Evolutionary conservation across 75 land plant genomes (phyloP), one percentile per base, ranked within the genome.

Genomic region (Pinus albicaulis): DNA sequence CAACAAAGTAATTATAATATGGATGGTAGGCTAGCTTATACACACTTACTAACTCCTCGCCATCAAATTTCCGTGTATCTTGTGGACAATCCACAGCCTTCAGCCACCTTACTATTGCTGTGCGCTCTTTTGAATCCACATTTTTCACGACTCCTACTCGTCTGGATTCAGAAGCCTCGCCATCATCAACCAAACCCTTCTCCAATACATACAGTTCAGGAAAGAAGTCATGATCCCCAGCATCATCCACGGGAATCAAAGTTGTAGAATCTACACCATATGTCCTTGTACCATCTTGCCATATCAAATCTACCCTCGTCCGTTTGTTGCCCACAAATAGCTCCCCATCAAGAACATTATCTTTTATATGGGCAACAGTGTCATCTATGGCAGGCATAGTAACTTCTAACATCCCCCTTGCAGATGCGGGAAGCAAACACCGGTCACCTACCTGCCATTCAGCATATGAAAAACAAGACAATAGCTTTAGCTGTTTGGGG

Each of bases 171-270:
- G 28, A 48, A 71, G 81, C 77, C 63, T 81, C 77, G 16, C 83
- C 90, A 61, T 61, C 85, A 14, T 86, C 92, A 84, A 90, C 92
- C 57, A 88, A 70, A 52, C 83, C 84, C 78, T 89, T 90, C 81
- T 93, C 99, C 72, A 96, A 83, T 64, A 96, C 99, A 86, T 89
- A 93, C 71, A 89, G 92, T 77, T 93, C 96, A 7, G 96, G 84
- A 76, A 87, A 91, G 76, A 96, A 96, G 58, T 96, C 99, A 74
- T 28, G 28, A 28, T 28, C 28, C 28, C 28, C 28, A 28, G 28
- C 28, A 28, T 28, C 28, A 28, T 28, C 89, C 69, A 93, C 86
- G 41, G 94, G 92, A 75, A 96, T 86, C 59, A 96, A 76, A 63
- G 76, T 75, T 56, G 82, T 89, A 25, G 96, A 82, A 28, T 80